Evolutionary conservation across 345 rosid genomes (phyloP).

Genomic region (Sonneratia caseolaris): DNA sequence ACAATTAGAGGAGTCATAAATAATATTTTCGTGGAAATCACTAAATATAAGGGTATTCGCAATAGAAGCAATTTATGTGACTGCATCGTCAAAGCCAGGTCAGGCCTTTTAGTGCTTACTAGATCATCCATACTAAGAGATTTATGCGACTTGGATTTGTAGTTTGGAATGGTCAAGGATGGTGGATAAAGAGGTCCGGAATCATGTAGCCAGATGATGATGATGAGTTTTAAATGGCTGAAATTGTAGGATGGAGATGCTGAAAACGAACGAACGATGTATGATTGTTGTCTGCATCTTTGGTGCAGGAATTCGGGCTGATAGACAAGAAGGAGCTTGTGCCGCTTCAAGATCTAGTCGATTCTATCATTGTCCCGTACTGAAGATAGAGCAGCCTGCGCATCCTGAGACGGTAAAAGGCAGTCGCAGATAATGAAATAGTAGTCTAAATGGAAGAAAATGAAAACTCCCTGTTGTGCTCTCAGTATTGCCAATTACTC

Average conservation of each 20-base stretch:
- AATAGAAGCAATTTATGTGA: background rate
- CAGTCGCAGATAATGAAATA: background rate
- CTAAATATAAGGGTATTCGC: background rate
- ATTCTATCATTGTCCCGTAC: conserved; percentile 74
- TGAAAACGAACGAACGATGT: background rate
- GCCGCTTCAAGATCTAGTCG: conserved; percentile 92
- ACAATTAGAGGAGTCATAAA: background rate
- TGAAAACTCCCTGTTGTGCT: background rate
- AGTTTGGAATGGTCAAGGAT: background rate
- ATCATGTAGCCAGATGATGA: background rate
- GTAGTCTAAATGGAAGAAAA: background rate
- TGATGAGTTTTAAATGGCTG: background rate
- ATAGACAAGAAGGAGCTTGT: conserved; percentile 98
- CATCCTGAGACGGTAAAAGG: background rate
- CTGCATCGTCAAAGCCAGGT: background rate
- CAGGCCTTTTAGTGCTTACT: background rate
- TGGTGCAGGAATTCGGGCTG: conserved; percentile 77
- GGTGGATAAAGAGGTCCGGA: background rate
- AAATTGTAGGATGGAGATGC: background rate
- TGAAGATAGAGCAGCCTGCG: conserved; percentile 16
- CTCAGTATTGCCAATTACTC: background rate
- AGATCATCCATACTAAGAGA: background rate
- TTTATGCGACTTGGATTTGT: background rate
- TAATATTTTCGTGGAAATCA: background rate
- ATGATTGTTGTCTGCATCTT: background rate